Evolutionary conservation across 2,329 filamentous ascomycete genomes (phyloP).

Genomic region (Diaporthe citrichinensis): DNA sequence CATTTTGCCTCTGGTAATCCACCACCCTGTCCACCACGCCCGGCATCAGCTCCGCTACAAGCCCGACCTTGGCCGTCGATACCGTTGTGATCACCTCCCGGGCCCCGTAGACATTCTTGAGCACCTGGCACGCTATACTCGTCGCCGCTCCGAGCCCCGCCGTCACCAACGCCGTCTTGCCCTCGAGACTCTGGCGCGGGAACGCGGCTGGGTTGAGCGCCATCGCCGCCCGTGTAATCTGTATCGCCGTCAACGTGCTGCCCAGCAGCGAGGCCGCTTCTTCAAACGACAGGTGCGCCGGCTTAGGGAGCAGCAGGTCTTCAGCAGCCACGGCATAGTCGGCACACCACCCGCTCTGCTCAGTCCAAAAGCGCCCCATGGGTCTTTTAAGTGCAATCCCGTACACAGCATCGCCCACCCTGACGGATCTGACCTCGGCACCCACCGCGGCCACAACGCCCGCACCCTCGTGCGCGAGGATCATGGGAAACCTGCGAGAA

Average conservation of each 20-base stretch:
- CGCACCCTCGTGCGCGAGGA: constrained; percentile 47
- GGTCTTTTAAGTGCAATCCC: constrained; percentile 56
- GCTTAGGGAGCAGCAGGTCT: constrained; percentile 52
- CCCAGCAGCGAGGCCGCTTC: constrained; percentile 52
- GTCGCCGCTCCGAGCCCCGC: constrained; percentile 65
- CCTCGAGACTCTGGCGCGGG: constrained; percentile 54
- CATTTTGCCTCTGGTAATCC: constrained; percentile 59
- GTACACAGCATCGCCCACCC: constrained; percentile 56
- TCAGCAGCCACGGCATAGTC: constrained; percentile 57
- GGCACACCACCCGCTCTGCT: constrained; percentile 52
- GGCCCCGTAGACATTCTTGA: constrained; percentile 64
- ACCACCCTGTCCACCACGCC: constrained; percentile 34
- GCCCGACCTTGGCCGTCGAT: constrained; percentile 64
- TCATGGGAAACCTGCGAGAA: constrained; percentile 45
- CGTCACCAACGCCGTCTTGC: constrained; percentile 66
- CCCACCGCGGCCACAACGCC: constrained; percentile 51
- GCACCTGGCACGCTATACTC: constrained; percentile 61
- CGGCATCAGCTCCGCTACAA: constrained; percentile 41
- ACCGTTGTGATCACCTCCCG: constrained; percentile 64
- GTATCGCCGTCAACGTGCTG: constrained; percentile 58
- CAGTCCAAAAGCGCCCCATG: constrained; percentile 44
- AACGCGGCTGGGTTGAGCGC: constrained; percentile 45
- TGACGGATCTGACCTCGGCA: constrained; percentile 47
- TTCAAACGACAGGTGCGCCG: constrained; percentile 46
- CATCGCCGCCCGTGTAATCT: constrained; percentile 58